Base-by-base conservation (phyloP, 2,329 filamentous ascomycete genomes). In the Alternaria triticimaculans region DNA sequence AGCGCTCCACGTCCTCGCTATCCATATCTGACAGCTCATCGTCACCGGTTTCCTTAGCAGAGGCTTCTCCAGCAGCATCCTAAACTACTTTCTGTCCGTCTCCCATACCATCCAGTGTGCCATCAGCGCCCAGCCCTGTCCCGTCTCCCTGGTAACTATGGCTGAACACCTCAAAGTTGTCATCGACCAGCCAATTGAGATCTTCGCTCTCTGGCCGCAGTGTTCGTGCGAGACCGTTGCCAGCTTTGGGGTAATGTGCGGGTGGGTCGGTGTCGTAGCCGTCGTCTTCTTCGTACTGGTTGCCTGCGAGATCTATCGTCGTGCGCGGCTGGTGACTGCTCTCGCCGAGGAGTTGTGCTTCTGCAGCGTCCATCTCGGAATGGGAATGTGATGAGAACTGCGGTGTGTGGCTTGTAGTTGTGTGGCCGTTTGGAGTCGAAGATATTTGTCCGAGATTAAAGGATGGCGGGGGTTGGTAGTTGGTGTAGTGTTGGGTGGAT, bases 191-290 rank as follows among this genome's bases (percentile, higher is more conserved):
- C 81, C 89, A 89, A 61, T 88, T 83, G 43, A 89, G 69, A 72
- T 91, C 88, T 25, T 87, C 85, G 18, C 82, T 83, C 67, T 90
- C 87, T 1, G 84, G 83, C 7, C 85, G 83, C 20, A 90, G 73
- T 23, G 83, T 85, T 26, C 80, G 62, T 67, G 81, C 82, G 6
- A 91, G 80, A 2, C 89, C 89, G 58, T 89, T 84, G 2, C 89
- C 89, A 7, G 89, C 82, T 65, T 85, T 86, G 0, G 89, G 89
- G 68, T 91, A 91, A 46, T 89, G 84, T 26, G 87, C 84, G 6
- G 84, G 84, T 23, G 84, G 84, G 62, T 84, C 82, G 3, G 80
- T 81, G 64, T 82, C 82, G 70, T 89, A 88, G 49, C 86, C 85
- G 50, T 88, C 84, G 64, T 86, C 84, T 63, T 76, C 74, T 23